Evolutionary conservation across 495 filamentous ascomycete species (phyloP).

Genomic region (Paragyromitra xinjiangensis): DNA sequence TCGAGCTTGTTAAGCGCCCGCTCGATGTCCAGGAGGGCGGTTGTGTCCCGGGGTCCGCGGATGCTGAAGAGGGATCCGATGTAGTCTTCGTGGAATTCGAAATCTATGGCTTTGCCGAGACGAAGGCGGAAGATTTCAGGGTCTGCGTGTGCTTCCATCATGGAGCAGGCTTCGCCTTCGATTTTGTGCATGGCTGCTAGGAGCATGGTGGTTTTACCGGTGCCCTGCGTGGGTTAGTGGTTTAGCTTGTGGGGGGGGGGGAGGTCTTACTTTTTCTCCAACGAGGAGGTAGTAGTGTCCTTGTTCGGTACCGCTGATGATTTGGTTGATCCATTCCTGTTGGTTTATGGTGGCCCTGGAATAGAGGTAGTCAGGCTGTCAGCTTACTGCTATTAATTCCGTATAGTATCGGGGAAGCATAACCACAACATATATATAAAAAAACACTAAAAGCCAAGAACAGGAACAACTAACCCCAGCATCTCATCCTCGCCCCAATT

Average conservation of each 20-base stretch:
- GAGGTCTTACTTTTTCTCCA: conserved; percentile 70
- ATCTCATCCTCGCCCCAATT: conserved; percentile 63
- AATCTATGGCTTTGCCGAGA: conserved; percentile 91
- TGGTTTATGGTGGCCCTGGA: conserved; percentile 56
- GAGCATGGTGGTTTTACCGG: conserved; percentile 94
- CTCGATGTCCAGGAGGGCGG: conserved; percentile 91
- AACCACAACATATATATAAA: no score
- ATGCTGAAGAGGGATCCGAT: conserved; percentile 95
- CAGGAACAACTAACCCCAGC: conserved; percentile 29
- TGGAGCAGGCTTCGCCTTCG: conserved; percentile 82
- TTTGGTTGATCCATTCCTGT: conserved; percentile 75
- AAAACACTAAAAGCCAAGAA: not conserved
- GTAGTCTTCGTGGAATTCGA: conserved; percentile 89
- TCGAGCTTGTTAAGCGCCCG: conserved; percentile 96
- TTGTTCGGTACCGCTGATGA: conserved; percentile 71
- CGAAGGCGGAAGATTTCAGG: conserved; percentile 93
- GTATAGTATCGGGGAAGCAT: not conserved
- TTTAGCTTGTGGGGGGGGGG: not conserved
- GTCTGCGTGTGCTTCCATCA: conserved; percentile 96
- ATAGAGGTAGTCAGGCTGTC: not conserved
- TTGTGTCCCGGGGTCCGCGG: conserved; percentile 88
- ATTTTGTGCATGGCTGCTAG: conserved; percentile 92
- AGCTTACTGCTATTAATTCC: not conserved
- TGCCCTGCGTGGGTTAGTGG: conserved; percentile 68
- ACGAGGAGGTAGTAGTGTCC: conserved; percentile 95